A percentile compares a stretch with the other conserved stretches of the same genome.
These are phyloP conservation scores for Pseudogymnoascus verrucosus DNA, from an alignment of 2,329 filamentous ascomycete species.

Conservation along the genomic window DNA sequence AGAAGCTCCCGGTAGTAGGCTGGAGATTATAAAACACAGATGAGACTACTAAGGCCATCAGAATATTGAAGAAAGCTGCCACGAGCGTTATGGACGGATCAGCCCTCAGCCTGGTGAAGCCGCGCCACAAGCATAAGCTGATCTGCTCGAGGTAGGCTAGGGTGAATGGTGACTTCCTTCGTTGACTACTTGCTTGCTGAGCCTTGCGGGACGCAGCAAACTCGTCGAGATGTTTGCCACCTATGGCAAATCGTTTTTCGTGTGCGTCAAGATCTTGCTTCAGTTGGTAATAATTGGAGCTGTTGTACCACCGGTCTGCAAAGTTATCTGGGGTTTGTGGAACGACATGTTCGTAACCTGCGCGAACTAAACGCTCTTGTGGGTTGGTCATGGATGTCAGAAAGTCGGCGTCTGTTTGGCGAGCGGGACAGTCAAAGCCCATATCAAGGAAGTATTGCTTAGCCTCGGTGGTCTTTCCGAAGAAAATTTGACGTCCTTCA, in stretches of 20 bases:
- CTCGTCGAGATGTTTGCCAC: slow-evolving; percentile 49
- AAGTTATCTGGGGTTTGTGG: slow-evolving; percentile 66
- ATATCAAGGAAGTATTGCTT: slow-evolving; percentile 59
- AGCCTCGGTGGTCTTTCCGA: slow-evolving; percentile 53
- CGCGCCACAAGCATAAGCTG: slow-evolving; percentile 36
- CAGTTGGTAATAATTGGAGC: slow-evolving; percentile 39
- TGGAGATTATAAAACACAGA: slow-evolving; percentile 57
- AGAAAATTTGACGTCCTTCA: slow-evolving; percentile 71
- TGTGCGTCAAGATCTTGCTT: slow-evolving; percentile 43
- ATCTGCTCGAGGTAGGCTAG: slow-evolving; percentile 45
- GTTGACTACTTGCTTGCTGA: slow-evolving; percentile 36
- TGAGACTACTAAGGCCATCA: slow-evolving; percentile 56
- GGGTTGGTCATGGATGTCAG: slow-evolving; percentile 62
- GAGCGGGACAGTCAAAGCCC: slow-evolving; percentile 58
- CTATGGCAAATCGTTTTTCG: slow-evolving; percentile 47
- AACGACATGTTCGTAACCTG: slow-evolving; percentile 52
- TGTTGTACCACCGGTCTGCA: slow-evolving; percentile 35
- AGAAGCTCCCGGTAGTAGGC: slow-evolving; percentile 49
- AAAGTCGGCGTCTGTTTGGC: slow-evolving; percentile 64
- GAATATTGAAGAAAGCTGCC: slow-evolving; percentile 14
- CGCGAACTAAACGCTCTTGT: slow-evolving; percentile 44
- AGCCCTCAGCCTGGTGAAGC: slow-evolving; percentile 65
- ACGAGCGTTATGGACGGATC: slow-evolving; percentile 37
- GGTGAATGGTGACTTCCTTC: slow-evolving; percentile 63
- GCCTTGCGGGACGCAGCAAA: slow-evolving; percentile 34